Conservation (phyloP, 164 flowering plant genomes). For the Houttuynia cordata region DNA sequence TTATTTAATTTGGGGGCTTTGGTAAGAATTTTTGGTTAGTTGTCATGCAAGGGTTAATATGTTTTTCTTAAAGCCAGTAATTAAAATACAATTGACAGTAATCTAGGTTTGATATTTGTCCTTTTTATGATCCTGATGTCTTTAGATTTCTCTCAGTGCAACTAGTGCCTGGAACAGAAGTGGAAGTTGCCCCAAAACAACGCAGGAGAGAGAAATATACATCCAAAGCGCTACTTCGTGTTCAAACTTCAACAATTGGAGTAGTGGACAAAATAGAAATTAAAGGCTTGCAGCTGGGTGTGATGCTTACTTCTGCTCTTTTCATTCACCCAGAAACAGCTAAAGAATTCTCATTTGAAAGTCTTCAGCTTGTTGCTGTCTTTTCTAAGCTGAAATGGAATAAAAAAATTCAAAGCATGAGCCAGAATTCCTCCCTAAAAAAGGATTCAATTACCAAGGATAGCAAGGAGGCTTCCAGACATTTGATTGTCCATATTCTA, state of each 20-base stretch:
- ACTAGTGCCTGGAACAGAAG: conserved; percentile 93
- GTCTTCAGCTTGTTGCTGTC: conserved; percentile 48
- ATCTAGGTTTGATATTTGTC: background rate
- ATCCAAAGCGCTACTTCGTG: conserved; percentile 52
- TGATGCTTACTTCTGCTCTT: conserved; percentile 61
- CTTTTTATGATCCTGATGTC: background rate
- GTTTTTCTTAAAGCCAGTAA: too few relatives aligned
- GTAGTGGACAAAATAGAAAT: conserved; percentile 27
- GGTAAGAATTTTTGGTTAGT: too few relatives aligned
- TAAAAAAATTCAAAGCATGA: conserved; percentile 22
- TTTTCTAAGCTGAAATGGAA: conserved; percentile 32
- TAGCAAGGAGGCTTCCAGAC: conserved; percentile 24
- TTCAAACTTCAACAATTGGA: conserved; percentile 51
- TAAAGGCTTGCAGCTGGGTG: conserved; percentile 45
- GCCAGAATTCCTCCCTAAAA: conserved; percentile 13
- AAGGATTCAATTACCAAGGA: conserved; percentile 27
- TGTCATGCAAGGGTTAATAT: too few relatives aligned
- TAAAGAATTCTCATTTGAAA: conserved; percentile 23
- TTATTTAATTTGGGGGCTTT: too few relatives aligned
- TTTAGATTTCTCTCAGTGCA: conserved; percentile 43
- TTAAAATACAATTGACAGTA: too few relatives aligned
- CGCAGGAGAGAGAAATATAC: conserved; percentile 34
- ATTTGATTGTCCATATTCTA: conserved; percentile 45
- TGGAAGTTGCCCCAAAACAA: conserved; percentile 86
- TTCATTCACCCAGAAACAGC: conserved; percentile 89